Conservation (phyloP, 2,329 filamentous ascomycete species). For the Colletotrichum tropicale region DNA sequence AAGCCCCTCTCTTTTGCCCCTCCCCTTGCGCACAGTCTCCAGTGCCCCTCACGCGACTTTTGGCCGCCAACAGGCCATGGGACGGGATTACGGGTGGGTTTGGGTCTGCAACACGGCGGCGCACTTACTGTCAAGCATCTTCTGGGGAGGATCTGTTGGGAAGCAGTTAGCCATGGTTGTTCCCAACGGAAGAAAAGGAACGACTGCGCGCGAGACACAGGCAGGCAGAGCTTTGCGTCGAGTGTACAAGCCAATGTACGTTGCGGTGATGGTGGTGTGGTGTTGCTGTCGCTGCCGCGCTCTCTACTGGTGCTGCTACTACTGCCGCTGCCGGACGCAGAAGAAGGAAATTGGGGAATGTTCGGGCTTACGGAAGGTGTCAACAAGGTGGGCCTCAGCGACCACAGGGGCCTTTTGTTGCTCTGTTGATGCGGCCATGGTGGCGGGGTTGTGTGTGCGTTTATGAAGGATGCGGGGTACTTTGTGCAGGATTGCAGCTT, state of each 20-base stretch:
- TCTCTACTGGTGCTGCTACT: neutral
- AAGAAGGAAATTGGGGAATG: slow-evolving; percentile 7
- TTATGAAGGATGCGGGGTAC: slow-evolving; percentile 21
- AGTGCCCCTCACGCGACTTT: slow-evolving; percentile 21
- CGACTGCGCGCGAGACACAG: neutral
- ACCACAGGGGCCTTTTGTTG: slow-evolving; percentile 63
- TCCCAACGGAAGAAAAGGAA: neutral
- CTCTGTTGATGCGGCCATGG: slow-evolving; percentile 49
- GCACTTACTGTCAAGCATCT: slow-evolving; percentile 70
- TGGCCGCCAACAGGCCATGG: slow-evolving; percentile 1
- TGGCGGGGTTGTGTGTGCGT: slow-evolving; percentile 23
- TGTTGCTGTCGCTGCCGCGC: neutral
- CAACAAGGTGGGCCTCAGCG: slow-evolving; percentile 76
- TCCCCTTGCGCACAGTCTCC: slow-evolving; percentile 2
- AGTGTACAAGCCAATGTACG: neutral
- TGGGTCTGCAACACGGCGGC: slow-evolving; percentile 8
- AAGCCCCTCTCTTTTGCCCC: slow-evolving; percentile 10
- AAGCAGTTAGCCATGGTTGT: neutral
- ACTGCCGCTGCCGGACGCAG: neutral
- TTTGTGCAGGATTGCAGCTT: slow-evolving; percentile 6
- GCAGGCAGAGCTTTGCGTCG: neutral
- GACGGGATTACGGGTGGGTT: neutral
- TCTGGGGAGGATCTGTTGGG: slow-evolving; percentile 62
- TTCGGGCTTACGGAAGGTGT: slow-evolving; percentile 68
- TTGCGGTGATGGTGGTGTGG: neutral